A percentile compares a stretch with the other conserved stretches of the same genome.
Evolutionary conservation across 2,329 filamentous ascomycete genomes (phyloP).

Genomic region (Paraconiothyrium brasiliense): DNA sequence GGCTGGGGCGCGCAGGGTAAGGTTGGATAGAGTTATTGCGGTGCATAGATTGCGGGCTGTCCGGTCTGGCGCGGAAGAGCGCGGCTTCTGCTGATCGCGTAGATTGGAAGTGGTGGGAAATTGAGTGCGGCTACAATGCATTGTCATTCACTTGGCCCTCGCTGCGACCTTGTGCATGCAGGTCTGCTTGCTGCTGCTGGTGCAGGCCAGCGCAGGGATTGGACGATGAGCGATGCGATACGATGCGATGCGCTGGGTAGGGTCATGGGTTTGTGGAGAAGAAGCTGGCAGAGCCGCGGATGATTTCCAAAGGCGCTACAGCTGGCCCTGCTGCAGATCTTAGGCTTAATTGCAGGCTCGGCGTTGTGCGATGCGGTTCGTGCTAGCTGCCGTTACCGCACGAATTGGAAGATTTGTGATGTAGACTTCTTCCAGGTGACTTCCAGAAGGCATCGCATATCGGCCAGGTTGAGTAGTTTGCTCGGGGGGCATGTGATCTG

Average conservation of each 20-base stretch:
- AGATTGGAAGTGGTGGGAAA: constrained; percentile 27
- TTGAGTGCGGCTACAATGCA: constrained; percentile 17
- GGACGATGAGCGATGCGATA: constrained; percentile 5
- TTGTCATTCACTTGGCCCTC: not conserved
- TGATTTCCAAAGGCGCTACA: constrained; percentile 22
- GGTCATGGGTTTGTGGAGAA: constrained; percentile 18
- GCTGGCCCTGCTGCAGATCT: constrained; percentile 36
- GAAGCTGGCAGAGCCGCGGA: constrained; percentile 27
- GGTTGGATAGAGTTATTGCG: constrained; percentile 41
- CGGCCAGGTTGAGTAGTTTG: constrained; percentile 22
- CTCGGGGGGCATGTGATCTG: constrained; percentile 35
- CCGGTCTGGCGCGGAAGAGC: constrained; percentile 1
- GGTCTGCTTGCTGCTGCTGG: constrained; percentile 12
- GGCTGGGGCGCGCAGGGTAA: constrained; percentile 28
- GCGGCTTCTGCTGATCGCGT: constrained; percentile 18
- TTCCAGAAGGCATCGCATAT: constrained; percentile 41
- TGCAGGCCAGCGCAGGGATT: constrained; percentile 4
- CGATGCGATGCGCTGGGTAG: constrained; percentile 14
- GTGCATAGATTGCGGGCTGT: constrained; percentile 27
- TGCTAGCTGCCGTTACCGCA: constrained; percentile 15
- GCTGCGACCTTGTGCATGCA: not conserved
- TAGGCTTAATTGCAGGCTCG: constrained; percentile 45
- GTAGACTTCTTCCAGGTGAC: constrained; percentile 34
- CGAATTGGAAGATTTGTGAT: constrained; percentile 36
- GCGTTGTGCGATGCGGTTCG: constrained; percentile 31